phyloP scores from a whole-genome alignment of 371 early-diverging fungal genomes.

The Racocetra persica region DNA sequence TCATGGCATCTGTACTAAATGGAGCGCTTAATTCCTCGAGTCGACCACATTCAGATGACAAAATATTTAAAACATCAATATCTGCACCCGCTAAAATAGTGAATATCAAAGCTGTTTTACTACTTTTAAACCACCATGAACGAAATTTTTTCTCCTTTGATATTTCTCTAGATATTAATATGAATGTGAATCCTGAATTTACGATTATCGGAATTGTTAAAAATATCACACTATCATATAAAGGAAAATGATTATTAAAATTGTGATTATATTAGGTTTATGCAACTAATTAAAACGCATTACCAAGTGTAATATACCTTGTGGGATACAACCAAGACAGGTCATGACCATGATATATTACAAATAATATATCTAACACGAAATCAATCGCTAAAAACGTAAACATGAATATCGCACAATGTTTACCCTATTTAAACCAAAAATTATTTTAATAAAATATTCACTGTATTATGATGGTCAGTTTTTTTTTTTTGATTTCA shows the following conservation, averaged over 20 bases:
- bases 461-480: neutral
- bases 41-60: slow-evolving; percentile 14
- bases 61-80: slow-evolving; percentile 23
- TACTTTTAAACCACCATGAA: neutral
- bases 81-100: slow-evolving; percentile 17
- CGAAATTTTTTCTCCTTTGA: neutral
- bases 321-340: neutral
- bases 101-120: neutral
- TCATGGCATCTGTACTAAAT: neutral
- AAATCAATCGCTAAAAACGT: slow-evolving; percentile 16
- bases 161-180: slow-evolving; percentile 24
- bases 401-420: slow-evolving; percentile 18
- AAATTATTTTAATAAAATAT: slow-evolving; percentile 5
- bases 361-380: slow-evolving; percentile 31
- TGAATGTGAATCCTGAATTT: slow-evolving; percentile 14
- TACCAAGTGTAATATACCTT: neutral
- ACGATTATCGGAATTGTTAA: slow-evolving; percentile 4
- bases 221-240: neutral
- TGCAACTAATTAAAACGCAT: neutral
- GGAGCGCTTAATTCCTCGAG: slow-evolving; percentile 20
- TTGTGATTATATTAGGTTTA: neutral
- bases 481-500: too few species aligned
- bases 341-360: slow-evolving; percentile 5
- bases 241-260: neutral
- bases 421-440: slow-evolving; percentile 8